Evolutionary conservation across 371 early-diverging fungal species (phyloP).

Genomic region (Lichtheimia hyalospora): DNA sequence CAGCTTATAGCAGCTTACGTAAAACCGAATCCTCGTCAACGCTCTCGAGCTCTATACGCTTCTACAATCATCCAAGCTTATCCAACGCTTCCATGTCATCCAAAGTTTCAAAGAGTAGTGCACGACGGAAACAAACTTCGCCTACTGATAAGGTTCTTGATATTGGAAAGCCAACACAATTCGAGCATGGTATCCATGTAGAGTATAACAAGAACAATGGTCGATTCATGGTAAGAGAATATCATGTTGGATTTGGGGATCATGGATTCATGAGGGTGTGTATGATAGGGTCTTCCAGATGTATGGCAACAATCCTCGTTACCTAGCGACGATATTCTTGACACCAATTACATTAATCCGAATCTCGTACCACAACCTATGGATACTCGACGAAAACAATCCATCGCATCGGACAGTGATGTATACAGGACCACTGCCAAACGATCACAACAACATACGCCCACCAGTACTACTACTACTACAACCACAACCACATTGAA

Average conservation of each 20-base stretch:
- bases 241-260: background rate
- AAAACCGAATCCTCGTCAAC: conserved; percentile 40
- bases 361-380: conserved; percentile 57
- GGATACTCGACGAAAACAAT: conserved; percentile 12
- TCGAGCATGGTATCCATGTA: conserved; percentile 71
- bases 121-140: conserved; percentile 10
- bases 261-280: background rate
- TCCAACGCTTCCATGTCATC: conserved; percentile 42
- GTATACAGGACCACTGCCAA: background rate
- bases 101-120: conserved; percentile 30
- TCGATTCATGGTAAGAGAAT: conserved; percentile 54
- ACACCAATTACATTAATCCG: conserved; percentile 65
- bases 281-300: conserved; percentile 59
- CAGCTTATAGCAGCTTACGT: conserved; percentile 14
- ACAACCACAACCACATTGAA: background rate
- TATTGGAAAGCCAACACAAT: conserved; percentile 64
- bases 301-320: conserved; percentile 61
- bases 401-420: conserved; percentile 1
- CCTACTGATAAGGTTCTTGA: conserved; percentile 50
- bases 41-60: conserved; percentile 32
- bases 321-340: conserved; percentile 64
- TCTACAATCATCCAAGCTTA: conserved; percentile 37
- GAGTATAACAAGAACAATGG: conserved; percentile 61
- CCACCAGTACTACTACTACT: background rate
- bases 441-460: background rate